Evolutionary conservation across 805 yeast genomes (phyloP).

Genomic region (Wickerhamiella musiphila): DNA sequence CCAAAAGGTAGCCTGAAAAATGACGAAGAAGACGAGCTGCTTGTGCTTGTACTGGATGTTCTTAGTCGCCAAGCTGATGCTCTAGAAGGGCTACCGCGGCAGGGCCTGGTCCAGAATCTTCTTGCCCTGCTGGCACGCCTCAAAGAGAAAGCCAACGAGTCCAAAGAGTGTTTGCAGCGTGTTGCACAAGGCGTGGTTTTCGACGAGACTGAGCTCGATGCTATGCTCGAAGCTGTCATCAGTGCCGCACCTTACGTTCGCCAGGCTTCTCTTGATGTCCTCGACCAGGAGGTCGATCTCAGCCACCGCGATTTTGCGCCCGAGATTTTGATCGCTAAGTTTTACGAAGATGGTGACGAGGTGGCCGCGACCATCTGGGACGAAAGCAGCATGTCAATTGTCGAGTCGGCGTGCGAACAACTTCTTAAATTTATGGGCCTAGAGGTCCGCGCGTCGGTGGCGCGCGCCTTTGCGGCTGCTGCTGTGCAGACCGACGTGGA

Average conservation of each 20-base stretch:
- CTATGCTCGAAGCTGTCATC: conserved; percentile 36
- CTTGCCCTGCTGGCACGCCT: conserved; percentile 44
- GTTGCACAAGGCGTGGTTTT: conserved; percentile 58
- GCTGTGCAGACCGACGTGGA: conserved; percentile 16
- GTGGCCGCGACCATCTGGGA: conserved; percentile 74
- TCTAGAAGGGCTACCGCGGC: conserved; percentile 50
- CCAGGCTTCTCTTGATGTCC: conserved; percentile 58
- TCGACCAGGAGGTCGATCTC: conserved; percentile 59
- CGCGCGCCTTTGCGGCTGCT: conserved; percentile 48
- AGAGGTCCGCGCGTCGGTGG: conserved; percentile 50
- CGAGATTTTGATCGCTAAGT: conserved; percentile 64
- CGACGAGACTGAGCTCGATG: conserved; percentile 38
- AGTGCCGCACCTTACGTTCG: conserved; percentile 58
- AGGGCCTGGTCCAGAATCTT: conserved; percentile 41
- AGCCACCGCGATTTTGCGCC: conserved; percentile 31
- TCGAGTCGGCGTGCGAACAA: conserved; percentile 22
- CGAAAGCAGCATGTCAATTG: conserved; percentile 44
- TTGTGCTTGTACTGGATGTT: conserved; percentile 59
- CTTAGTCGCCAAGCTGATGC: conserved; percentile 31
- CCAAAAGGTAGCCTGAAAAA: conserved; percentile 7
- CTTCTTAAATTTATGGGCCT: conserved; percentile 36
- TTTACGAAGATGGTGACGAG: conserved; percentile 48
- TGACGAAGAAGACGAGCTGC: conserved; percentile 71
- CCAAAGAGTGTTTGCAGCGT: conserved; percentile 69
- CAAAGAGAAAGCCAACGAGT: conserved; percentile 62